Evolutionary conservation across 306 rosid species (phyloP).

Genomic region (Arachis hypogaea): DNA sequence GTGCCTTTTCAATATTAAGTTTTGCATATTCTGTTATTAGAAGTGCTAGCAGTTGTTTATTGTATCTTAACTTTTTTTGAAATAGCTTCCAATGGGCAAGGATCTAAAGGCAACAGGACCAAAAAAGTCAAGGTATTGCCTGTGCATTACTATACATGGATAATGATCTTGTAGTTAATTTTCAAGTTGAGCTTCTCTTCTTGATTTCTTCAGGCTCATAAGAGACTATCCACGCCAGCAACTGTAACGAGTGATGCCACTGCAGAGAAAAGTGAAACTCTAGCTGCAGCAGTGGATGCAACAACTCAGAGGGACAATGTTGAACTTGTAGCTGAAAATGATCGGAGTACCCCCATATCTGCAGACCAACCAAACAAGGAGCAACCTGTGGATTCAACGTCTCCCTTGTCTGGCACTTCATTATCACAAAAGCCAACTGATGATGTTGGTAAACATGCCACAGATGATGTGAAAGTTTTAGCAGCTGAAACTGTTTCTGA

Average conservation of each 20-base stretch:
- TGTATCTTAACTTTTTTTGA: slow-evolving; percentile 24
- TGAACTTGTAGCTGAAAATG: slow-evolving; percentile 50
- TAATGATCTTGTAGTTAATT: slow-evolving; percentile 4
- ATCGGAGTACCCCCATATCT: slow-evolving; percentile 45
- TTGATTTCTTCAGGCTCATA: slow-evolving; percentile 59
- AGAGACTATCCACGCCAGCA: slow-evolving; percentile 46
- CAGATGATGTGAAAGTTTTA: slow-evolving; percentile 44
- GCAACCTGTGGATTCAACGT: slow-evolving; percentile 41
- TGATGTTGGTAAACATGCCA: slow-evolving; percentile 54
- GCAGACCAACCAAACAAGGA: slow-evolving; percentile 44
- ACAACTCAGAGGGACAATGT: slow-evolving; percentile 49
- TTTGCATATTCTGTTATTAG: slow-evolving; percentile 10
- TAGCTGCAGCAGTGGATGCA: slow-evolving; percentile 43
- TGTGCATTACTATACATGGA: slow-evolving; percentile 18
- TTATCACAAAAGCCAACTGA: slow-evolving; percentile 39
- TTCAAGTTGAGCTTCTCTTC: slow-evolving; percentile 31
- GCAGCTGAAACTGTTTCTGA: slow-evolving; percentile 45
- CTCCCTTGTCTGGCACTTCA: slow-evolving; percentile 45
- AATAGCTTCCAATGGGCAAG: slow-evolving; percentile 86
- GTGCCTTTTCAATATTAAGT: slow-evolving; percentile 25
- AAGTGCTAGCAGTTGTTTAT: slow-evolving; percentile 45
- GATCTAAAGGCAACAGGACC: slow-evolving; percentile 71
- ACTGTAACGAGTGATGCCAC: slow-evolving; percentile 41
- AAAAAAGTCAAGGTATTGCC: slow-evolving; percentile 73
- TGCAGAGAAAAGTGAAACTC: slow-evolving; percentile 49